A percentile compares a stretch with the other conserved stretches of the same genome.
Evolutionary conservation across 352 stramenopile genomes (phyloP).

Genomic region (Bremia lactucae): DNA sequence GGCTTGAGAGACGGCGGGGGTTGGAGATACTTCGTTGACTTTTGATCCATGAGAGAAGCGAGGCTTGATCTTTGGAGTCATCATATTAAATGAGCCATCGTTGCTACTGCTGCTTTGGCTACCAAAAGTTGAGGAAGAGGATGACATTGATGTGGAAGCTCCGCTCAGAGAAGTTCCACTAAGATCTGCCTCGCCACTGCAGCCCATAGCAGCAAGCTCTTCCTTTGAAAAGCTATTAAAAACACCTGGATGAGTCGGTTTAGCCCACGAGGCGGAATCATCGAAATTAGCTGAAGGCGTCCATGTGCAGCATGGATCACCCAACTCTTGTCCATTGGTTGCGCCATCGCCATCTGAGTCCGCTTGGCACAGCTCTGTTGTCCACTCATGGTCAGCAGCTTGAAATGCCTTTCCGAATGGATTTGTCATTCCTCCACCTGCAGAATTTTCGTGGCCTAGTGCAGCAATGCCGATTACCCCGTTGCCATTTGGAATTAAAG

Average conservation of each 20-base stretch:
- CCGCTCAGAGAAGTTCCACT: conserved; percentile 1
- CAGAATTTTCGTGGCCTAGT: conserved; percentile 39
- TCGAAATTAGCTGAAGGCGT: conserved; percentile 6
- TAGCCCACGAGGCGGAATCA: conserved; percentile 1
- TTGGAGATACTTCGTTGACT: conserved; percentile 7
- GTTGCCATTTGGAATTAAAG: conserved; percentile 47
- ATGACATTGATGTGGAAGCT: conserved; percentile 4
- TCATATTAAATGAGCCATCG: conserved; percentile 7
- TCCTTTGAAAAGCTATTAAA: conserved; percentile 27
- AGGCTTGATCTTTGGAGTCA: conserved; percentile 3
- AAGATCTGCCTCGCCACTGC: conserved; percentile 19
- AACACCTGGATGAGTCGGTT: conserved; percentile 28
- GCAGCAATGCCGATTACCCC: conserved; percentile 35
- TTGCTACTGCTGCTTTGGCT: conserved; percentile 6
- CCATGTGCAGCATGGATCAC: conserved; percentile 81
- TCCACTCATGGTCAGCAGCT: conserved; percentile 34
- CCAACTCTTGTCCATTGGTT: conserved; percentile 85
- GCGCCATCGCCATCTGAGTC: conserved; percentile 73
- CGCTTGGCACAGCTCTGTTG: conserved; percentile 33
- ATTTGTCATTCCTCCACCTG: conserved; percentile 44
- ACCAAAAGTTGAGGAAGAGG: conserved; percentile 1
- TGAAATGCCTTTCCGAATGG: conserved; percentile 52
- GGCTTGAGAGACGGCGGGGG: conserved; percentile 5
- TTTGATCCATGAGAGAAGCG: conserved; percentile 8
- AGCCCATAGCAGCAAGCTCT: conserved; percentile 24